Evolutionary conservation across 1,284 basidiomycete species (phyloP), one percentile per base, ranked within the genome.

Genomic region (Sanghuangporus baumii): DNA sequence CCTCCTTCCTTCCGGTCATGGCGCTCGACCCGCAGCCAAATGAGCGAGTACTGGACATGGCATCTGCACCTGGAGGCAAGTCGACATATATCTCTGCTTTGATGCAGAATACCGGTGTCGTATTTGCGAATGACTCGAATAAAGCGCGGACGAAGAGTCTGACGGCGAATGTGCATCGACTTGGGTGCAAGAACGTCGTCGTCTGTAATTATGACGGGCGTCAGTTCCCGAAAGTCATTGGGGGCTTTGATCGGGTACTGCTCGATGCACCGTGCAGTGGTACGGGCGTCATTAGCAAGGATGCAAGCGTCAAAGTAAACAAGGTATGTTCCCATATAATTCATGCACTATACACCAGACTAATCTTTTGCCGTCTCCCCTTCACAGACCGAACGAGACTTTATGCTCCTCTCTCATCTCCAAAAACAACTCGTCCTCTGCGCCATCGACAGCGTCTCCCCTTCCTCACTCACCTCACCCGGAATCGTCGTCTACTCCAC

Each of bases 151-250:
- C 95, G 64, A 99, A 99, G 81, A 94, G 93, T 78, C 81, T 99
- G 63, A 95, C 92, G 6, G 97, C 96, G 59, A 99, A 99, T 71
- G 86, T 99, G 3, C 96, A 98, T 73, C 88, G 97, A 20, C 81
- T 99, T 69, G 97, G 97, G 1, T 99, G 97, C 81, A 97, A 95
- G 76, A 99, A 99, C 73, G 96, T 99, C 55, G 89, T 98, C 8
- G 88, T 99, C 40, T 98, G 95, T 75, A 97, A 94, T 63, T 96
- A 99, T 72, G 97, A 99, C 71, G 97, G 96, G 3, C 82, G 97
- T 64, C 92, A 98, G 75, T 99, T 99, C 78, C 97, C 97, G n/a
- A 98, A 96, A 74, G 96, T 99, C 51, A 95, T 99, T 78, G 97
- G 96, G 23, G 97, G 97, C 1, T 99, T 99, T 69, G 96, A 99